Evolutionary conservation across 805 yeast species (phyloP), one percentile per base, ranked within the genome.

Genomic region (Isabelozyma rhagii): DNA sequence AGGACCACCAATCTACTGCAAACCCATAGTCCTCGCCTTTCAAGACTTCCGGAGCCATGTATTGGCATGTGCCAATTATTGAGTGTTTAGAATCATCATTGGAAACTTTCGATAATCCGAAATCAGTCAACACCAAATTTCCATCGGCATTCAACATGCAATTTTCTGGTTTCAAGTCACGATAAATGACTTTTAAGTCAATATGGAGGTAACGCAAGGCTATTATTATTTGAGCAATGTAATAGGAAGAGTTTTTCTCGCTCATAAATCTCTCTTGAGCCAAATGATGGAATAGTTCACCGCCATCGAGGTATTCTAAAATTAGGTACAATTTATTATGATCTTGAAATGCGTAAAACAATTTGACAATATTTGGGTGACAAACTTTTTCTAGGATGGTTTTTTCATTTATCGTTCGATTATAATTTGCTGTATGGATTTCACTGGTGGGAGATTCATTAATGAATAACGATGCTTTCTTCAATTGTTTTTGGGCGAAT

Each of bases 1-100:
- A 59, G 44, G 75, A 72, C 79, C 79, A 74, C 79, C 79, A 74
- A 55, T 74, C 79, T 4, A 74, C 79, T 3, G 68, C 62, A 51
- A 67, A 74, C 47, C 71, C 74, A 48, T 74, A 74, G 3, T 64
- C 59, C 25, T 73, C 74, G 14, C 75, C 75, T 44, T 61, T 62
- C 38, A 74, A 57, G n/a, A 74, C 68, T 51, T 74, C 79, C 1
- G 79, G 79, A 0, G 79, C 79, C 79, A 74, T 74, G 55, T 74
- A 74, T 55, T 74, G 77, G 1, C 76, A 71, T 0, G 79, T 74
- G 7, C 79, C 79, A 14, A 72, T 74, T 56, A 74, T 71, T 9
- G 75, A 71, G 49, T 61, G 58, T 7, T 43, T 53, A 8, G 55
- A 58, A 31, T 52, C 50, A 39, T 59, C 62, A 42, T 52, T 54